These are phyloP conservation scores for Canna indica DNA, from an alignment of 176 grass and related monocot genomes.

Conservation along the genomic window DNA sequence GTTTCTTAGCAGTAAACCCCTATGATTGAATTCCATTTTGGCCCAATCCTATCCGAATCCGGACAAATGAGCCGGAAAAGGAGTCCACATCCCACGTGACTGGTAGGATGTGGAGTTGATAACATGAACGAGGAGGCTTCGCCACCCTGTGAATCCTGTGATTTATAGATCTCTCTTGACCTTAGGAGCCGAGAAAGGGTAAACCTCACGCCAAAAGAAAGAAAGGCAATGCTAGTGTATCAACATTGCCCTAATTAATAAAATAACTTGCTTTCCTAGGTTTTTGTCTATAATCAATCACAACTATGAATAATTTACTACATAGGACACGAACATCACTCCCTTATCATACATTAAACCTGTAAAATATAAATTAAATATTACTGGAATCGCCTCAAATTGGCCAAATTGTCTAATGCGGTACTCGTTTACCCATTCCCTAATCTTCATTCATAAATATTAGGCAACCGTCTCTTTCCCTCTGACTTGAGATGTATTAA, in stretches of 20 bases:
- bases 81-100: neutral
- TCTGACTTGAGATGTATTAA: neutral
- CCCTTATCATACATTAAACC: neutral
- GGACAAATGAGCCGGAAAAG: neutral
- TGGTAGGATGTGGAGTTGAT: neutral
- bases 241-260: neutral
- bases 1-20: no score
- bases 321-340: neutral
- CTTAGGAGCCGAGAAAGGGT: neutral
- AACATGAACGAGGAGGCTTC: neutral
- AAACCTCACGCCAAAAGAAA: neutral
- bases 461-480: neutral
- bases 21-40: no score
- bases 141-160: neutral
- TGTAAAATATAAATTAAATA: neutral
- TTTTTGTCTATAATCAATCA: no score
- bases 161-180: no score
- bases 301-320: neutral
- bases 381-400: no score
- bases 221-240: neutral
- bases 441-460: no score
- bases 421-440: no score
- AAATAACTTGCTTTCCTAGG: slow-evolving; percentile 2
- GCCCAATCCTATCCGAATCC: no score
- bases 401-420: no score